Percentiles rank a stretch among this genome's conserved stretches.
Evolutionary conservation across 176 grass and related monocot genomes (phyloP).

Genomic region (Zizania latifolia): DNA sequence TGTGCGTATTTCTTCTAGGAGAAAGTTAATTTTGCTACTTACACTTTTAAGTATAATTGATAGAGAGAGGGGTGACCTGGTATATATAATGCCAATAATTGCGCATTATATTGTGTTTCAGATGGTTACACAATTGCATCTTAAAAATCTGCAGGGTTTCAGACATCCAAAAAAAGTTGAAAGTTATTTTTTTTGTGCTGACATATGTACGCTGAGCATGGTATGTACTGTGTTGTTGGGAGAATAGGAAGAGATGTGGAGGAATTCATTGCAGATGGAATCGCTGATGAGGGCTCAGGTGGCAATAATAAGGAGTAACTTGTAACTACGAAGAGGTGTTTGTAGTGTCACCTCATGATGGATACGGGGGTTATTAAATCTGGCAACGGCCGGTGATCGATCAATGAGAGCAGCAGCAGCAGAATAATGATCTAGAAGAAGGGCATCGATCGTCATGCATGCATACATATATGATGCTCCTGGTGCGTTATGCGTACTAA

Average conservation of each 20-base stretch:
- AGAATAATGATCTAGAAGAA: constrained; percentile 27
- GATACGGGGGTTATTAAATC: constrained; percentile 33
- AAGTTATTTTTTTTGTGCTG: too few relatives aligned
- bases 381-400: constrained; percentile 29
- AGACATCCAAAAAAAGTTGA: too few relatives aligned
- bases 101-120: too few relatives aligned
- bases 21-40: not conserved
- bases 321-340: constrained; percentile 3
- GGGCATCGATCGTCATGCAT: not conserved
- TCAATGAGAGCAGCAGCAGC: not conserved
- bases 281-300: constrained; percentile 34
- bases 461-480: not conserved
- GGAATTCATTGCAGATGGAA: not conserved
- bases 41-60: too few relatives aligned
- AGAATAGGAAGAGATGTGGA: not conserved
- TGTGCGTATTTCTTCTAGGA: not conserved
- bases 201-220: too few relatives aligned
- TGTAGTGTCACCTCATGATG: constrained; percentile 36
- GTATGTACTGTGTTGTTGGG: not conserved
- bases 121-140: too few relatives aligned
- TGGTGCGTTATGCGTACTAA: too few relatives aligned
- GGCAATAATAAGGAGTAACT: constrained; percentile 11
- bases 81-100: too few relatives aligned
- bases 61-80: too few relatives aligned
- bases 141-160: too few relatives aligned